phyloP scores from a whole-genome alignment of 2,329 filamentous ascomycete genomes.

The Aspergillus ustus region DNA sequence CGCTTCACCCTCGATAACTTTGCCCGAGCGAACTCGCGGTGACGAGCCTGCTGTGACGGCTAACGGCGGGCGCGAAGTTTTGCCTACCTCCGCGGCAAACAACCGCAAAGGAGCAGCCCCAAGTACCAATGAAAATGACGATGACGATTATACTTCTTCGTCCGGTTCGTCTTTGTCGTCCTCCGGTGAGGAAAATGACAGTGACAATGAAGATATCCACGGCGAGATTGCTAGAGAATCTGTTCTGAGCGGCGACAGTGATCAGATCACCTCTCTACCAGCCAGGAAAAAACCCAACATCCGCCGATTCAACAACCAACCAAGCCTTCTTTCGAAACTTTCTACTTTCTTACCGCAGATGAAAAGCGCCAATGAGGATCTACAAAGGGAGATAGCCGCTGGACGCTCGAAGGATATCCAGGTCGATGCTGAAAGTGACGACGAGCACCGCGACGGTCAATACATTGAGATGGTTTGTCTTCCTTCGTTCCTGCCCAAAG shows the following conservation, averaged over 20 bases:
- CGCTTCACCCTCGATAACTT: slow-evolving; percentile 8
- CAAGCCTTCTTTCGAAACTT: slow-evolving; percentile 42
- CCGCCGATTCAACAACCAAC: slow-evolving; percentile 30
- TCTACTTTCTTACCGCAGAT: slow-evolving; percentile 49
- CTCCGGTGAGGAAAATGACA: slow-evolving; percentile 30
- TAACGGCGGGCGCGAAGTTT: slow-evolving; percentile 11
- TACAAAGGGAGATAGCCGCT: slow-evolving; percentile 44
- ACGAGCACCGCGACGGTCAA: slow-evolving; percentile 36
- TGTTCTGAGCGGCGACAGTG: neutral
- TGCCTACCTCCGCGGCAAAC: slow-evolving; percentile 9
- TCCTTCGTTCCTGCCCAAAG: neutral
- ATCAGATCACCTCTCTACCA: slow-evolving; percentile 33
- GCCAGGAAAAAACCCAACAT: slow-evolving; percentile 42
- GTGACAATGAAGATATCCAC: slow-evolving; percentile 27
- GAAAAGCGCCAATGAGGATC: slow-evolving; percentile 48
- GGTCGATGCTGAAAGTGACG: slow-evolving; percentile 41
- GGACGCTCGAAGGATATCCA: slow-evolving; percentile 36
- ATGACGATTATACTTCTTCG: slow-evolving; percentile 30
- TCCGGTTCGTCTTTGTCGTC: slow-evolving; percentile 24
- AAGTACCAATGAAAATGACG: slow-evolving; percentile 19
- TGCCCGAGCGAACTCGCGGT: slow-evolving; percentile 13
- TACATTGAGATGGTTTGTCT: slow-evolving; percentile 50
- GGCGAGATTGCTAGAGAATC: slow-evolving; percentile 13
- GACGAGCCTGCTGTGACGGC: slow-evolving; percentile 5
- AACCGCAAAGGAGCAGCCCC: slow-evolving; percentile 4